Evolutionary conservation across 805 yeast species (phyloP), one percentile per base, ranked within the genome.

Genomic region (Saccharomycopsis sp.): DNA sequence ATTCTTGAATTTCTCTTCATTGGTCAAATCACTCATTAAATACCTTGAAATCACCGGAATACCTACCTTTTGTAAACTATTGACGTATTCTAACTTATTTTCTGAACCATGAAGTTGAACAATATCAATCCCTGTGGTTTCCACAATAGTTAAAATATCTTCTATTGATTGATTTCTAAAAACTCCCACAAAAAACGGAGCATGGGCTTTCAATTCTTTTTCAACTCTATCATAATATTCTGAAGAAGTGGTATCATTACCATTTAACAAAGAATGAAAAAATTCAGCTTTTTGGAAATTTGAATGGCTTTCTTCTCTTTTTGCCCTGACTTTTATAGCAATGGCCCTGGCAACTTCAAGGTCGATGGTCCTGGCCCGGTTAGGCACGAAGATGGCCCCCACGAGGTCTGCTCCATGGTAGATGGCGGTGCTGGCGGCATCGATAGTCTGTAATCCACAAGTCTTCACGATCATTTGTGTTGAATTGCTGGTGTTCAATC

Each of bases 101-200:
- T 79, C 80, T 21, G 74, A 67, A 8, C 97, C 98, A 57, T 92
- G 98, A 10, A 92, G 60, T 56, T 92, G 98, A 1, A 92, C 81
- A 20, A 85, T 62, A 57, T 92, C 97, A 3, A 87, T 54, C 1
- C 62, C 61, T 13, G 78, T 57, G 5, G 66, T 68, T 2, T 54
- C 48, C 0, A 69, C 67, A 5, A 26, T 25, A 1, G 48, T 41
- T 26, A 57, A 57, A 2, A 69, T 51, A 8, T 49, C 42, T 31
- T 65, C 55, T 3, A 80, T 52, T 0, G 79, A 52, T 57, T 88
- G 96, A 56, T 92, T 85, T 44, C 88, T 66, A 62, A 89, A 86
- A 3, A 89, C 98, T 1, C 97, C 98, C 2, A 87, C 96, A 2
- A 82, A 57, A 49, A 65, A 73, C 0, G 92, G 92, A 0, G 87